phyloP scores from a whole-genome alignment of 2,329 filamentous ascomycete species.

The Hymenoscyphus fraxineus region DNA sequence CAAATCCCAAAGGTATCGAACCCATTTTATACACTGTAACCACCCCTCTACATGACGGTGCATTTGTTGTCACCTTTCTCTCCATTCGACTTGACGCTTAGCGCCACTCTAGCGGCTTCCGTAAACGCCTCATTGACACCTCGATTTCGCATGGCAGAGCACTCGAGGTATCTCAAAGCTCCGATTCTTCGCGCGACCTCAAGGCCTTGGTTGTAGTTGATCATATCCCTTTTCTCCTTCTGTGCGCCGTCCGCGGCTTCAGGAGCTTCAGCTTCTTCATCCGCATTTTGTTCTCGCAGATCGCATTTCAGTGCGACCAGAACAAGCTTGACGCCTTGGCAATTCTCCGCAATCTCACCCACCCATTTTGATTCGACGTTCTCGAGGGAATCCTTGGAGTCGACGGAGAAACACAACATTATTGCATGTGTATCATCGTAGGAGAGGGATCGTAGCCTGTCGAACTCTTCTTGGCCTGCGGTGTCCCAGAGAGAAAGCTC shows the following conservation, averaged over 20 bases:
- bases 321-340: constrained; percentile 89
- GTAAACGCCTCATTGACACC: constrained; percentile 99
- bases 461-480: constrained; percentile 97
- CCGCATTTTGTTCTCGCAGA: constrained; percentile 68
- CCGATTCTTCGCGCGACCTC: constrained; percentile 89
- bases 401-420: constrained; percentile 98
- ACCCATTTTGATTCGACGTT: constrained; percentile 99
- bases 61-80: constrained; percentile 56
- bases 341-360: constrained; percentile 96
- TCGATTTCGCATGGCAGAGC: constrained; percentile 95
- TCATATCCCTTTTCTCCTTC: constrained; percentile 65
- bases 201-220: constrained; percentile 87
- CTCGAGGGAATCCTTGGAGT: constrained; percentile 92
- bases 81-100: constrained; percentile 65
- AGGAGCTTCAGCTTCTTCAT: constrained; percentile 52
- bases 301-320: constrained; percentile 97
- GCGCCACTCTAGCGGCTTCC: constrained; percentile 89
- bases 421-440: constrained; percentile 97
- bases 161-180: constrained; percentile 92
- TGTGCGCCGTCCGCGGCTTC: constrained; percentile 42
- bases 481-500: constrained; percentile 98
- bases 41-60: constrained; percentile 49
- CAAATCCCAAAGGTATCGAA: constrained; percentile 12
- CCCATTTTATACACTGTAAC: constrained; percentile 6
- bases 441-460: constrained; percentile 87